Evolutionary conservation across 1,284 basidiomycete species (phyloP).

Genomic region (Cutaneotrichosporon sp.): DNA sequence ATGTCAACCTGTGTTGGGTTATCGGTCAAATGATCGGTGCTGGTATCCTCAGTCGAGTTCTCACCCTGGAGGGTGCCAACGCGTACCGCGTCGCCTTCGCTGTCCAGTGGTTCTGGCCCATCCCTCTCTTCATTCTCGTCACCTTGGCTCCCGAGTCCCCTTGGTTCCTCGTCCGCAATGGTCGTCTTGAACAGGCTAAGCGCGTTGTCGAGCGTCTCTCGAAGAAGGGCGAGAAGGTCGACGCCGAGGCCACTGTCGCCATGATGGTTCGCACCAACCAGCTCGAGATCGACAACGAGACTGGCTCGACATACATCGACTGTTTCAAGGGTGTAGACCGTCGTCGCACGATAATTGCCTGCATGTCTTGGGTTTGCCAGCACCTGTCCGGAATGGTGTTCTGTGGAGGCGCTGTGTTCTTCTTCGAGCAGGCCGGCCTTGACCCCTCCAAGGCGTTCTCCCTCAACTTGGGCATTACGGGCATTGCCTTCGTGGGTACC

Average conservation of each 20-base stretch:
- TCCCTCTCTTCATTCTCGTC: conserved; percentile 25
- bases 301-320: conserved; percentile 27
- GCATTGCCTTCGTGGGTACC: conserved; percentile 46
- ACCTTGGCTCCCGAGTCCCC: conserved; percentile 30
- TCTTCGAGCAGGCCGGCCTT: conserved; percentile 26
- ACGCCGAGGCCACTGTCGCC: conserved; percentile 26
- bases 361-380: conserved; percentile 18
- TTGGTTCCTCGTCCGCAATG: conserved; percentile 31
- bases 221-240: conserved; percentile 20
- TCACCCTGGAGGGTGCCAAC: neutral
- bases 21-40: conserved; percentile 35
- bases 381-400: conserved; percentile 24
- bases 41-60: conserved; percentile 27
- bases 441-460: conserved; percentile 15
- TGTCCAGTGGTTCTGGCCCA: conserved; percentile 48
- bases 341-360: conserved; percentile 19
- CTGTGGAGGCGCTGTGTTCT: conserved; percentile 21
- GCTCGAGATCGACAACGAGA: conserved; percentile 25
- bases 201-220: conserved; percentile 17
- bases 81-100: conserved; percentile 42
- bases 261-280: conserved; percentile 36
- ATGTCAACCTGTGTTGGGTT: conserved; percentile 54
- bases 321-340: conserved; percentile 30
- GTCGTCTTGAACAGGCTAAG: conserved; percentile 25
- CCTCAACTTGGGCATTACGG: conserved; percentile 42